Evolutionary conservation across 148 eudicot genomes (phyloP).

Genomic region (Arctostaphylos glauca): DNA sequence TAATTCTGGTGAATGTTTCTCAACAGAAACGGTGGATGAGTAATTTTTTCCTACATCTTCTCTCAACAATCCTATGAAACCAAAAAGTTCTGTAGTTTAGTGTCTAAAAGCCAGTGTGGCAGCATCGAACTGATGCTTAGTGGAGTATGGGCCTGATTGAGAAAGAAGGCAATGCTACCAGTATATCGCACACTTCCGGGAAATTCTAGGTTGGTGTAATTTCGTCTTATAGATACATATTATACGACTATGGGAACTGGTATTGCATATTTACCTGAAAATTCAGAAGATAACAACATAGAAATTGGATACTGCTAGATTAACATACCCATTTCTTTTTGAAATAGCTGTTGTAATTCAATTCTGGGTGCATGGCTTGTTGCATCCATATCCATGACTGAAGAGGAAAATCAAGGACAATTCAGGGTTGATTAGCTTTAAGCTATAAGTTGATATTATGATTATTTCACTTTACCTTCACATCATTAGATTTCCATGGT

Average conservation of each 20-base stretch:
- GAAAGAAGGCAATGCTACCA: neutral
- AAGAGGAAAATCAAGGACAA: constrained; percentile 7
- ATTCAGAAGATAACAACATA: neutral
- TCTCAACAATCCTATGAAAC: neutral
- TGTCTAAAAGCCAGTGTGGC: neutral
- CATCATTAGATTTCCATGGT: constrained; percentile 85
- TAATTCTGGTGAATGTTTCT: neutral
- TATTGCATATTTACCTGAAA: neutral
- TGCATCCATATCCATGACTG: constrained; percentile 99
- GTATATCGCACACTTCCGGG: neutral
- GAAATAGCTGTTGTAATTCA: constrained; percentile 73
- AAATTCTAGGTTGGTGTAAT: neutral
- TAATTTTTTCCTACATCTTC: neutral
- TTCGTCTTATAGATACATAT: neutral
- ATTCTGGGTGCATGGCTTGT: constrained; percentile 99
- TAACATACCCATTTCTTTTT: constrained; percentile 74
- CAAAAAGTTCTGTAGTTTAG: no score
- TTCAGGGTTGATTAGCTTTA: neutral
- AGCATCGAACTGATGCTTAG: neutral
- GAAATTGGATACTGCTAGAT: neutral
- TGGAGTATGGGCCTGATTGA: neutral
- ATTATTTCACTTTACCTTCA: constrained; percentile 54
- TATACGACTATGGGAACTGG: neutral
- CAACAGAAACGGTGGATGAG: neutral
- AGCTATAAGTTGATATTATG: neutral